These are phyloP conservation scores for Hortiboletus rubellus DNA, from an alignment of 1,284 basidiomycete species.

Conservation along the genomic window DNA sequence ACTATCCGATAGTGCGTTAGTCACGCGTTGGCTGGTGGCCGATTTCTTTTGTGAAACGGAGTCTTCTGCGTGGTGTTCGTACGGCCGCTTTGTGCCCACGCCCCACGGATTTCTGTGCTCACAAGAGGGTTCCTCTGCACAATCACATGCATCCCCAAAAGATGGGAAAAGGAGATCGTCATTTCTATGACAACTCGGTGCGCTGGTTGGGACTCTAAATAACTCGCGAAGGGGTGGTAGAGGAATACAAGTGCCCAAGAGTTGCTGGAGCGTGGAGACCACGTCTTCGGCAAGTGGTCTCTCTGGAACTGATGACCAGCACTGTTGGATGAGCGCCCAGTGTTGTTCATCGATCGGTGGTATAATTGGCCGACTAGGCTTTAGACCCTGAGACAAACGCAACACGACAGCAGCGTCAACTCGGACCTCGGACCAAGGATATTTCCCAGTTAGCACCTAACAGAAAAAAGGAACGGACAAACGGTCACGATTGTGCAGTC, in stretches of 20 bases:
- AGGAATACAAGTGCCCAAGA: not conserved
- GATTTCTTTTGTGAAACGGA: not conserved
- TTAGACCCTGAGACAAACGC: slow-evolving; percentile 4
- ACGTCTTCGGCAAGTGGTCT: not conserved
- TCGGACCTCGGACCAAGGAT: slow-evolving; percentile 15
- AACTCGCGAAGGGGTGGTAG: not conserved
- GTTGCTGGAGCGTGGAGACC: not conserved
- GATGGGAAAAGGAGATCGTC: too few relatives aligned
- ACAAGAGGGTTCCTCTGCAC: too few relatives aligned
- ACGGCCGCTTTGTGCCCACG: too few relatives aligned
- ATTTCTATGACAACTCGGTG: not conserved
- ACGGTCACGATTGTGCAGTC: not conserved
- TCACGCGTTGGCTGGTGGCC: not conserved
- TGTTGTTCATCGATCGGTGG: slow-evolving; percentile 11
- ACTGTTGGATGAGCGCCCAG: slow-evolving; percentile 14
- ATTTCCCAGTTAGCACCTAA: slow-evolving; percentile 11
- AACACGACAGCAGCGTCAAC: slow-evolving; percentile 4
- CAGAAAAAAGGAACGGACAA: too few relatives aligned
- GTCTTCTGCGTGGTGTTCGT: not conserved
- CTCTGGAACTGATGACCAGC: slow-evolving; percentile 10
- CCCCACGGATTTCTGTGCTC: too few relatives aligned
- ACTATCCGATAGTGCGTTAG: too few relatives aligned
- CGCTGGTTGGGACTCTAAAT: not conserved
- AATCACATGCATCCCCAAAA: too few relatives aligned
- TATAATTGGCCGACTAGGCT: slow-evolving; percentile 4